Evolutionary conservation across 371 early-diverging fungal species (phyloP).

Genomic region (Capillidium rhysosporum): DNA sequence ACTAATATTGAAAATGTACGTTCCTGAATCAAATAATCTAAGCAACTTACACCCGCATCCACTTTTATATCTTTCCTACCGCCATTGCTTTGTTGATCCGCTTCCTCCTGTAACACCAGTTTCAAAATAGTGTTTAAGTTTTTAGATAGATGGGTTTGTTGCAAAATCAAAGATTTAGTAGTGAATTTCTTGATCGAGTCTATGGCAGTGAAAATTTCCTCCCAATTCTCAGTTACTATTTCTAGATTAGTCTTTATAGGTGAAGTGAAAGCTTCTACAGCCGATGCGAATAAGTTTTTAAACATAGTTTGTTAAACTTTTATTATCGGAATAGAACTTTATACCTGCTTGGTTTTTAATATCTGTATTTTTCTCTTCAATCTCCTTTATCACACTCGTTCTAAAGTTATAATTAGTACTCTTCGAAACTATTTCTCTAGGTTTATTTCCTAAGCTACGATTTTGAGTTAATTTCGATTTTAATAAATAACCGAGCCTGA

Average conservation of each 20-base stretch:
- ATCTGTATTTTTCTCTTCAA: too few species aligned
- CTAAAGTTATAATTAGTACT: too few species aligned
- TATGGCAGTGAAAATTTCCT: background rate
- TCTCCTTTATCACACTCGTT: too few species aligned
- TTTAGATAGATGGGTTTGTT: background rate
- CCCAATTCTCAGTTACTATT: background rate
- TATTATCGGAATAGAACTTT: too few species aligned
- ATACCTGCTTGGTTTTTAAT: too few species aligned
- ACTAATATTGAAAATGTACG: background rate
- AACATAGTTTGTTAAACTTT: background rate
- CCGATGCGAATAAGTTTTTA: background rate
- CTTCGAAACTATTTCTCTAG: too few species aligned
- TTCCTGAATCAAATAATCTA: constrained; percentile 1
- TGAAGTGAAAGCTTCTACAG: background rate
- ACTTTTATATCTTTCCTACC: background rate
- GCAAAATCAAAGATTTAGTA: background rate
- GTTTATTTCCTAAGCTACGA: too few species aligned
- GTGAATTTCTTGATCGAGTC: background rate
- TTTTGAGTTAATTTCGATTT: too few species aligned
- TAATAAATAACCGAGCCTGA: too few species aligned
- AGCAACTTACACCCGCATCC: background rate
- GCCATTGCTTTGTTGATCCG: background rate
- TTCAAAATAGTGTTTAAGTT: background rate
- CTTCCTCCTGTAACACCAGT: background rate
- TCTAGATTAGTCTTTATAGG: background rate